Percentiles rank a stretch among this genome's conserved stretches.
Conservation (phyloP, 352 stramenopile genomes). For the Phytophthora kernoviae region DNA sequence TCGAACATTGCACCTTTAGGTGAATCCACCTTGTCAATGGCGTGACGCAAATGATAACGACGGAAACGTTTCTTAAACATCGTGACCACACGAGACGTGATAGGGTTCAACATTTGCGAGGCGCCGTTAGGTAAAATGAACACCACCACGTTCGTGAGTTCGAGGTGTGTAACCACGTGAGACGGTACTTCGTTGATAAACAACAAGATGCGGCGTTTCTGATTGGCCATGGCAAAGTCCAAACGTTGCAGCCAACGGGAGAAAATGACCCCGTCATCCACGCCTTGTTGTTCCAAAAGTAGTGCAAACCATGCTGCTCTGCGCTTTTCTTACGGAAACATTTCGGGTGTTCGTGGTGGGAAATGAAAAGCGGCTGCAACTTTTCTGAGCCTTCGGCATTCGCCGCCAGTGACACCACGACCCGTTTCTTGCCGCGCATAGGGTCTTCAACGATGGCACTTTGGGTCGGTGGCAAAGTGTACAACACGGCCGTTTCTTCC, state of each 20-base stretch:
- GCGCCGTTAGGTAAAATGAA: constrained; percentile 55
- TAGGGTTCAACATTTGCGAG: constrained; percentile 71
- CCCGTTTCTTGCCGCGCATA: constrained; percentile 72
- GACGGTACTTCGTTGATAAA: constrained; percentile 82
- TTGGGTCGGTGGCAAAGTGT: constrained; percentile 66
- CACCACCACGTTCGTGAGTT: constrained; percentile 78
- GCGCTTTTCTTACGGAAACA: constrained; percentile 81
- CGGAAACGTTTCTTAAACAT: constrained; percentile 83
- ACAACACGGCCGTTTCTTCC: constrained; percentile 77
- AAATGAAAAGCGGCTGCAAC: constrained; percentile 81
- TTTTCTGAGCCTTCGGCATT: constrained; percentile 82
- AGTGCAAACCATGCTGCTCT: constrained; percentile 80
- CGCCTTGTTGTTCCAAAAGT: constrained; percentile 84
- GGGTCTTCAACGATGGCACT: constrained; percentile 49
- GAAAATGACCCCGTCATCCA: constrained; percentile 88
- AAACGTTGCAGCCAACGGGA: constrained; percentile 82
- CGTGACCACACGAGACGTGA: constrained; percentile 59
- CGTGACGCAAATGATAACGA: constrained; percentile 69
- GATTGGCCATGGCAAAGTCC: constrained; percentile 76
- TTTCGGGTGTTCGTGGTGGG: constrained; percentile 76
- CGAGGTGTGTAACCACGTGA: constrained; percentile 75
- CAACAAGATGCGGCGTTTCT: constrained; percentile 80
- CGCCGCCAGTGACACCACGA: constrained; percentile 63
- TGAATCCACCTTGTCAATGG: constrained; percentile 60
- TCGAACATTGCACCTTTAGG: constrained; percentile 55